Percentiles rank a stretch among this genome's conserved stretches.
These are phyloP conservation scores for Sphaerosporella brunnea DNA, from an alignment of 495 filamentous ascomycete genomes.

Conservation along the genomic window DNA sequence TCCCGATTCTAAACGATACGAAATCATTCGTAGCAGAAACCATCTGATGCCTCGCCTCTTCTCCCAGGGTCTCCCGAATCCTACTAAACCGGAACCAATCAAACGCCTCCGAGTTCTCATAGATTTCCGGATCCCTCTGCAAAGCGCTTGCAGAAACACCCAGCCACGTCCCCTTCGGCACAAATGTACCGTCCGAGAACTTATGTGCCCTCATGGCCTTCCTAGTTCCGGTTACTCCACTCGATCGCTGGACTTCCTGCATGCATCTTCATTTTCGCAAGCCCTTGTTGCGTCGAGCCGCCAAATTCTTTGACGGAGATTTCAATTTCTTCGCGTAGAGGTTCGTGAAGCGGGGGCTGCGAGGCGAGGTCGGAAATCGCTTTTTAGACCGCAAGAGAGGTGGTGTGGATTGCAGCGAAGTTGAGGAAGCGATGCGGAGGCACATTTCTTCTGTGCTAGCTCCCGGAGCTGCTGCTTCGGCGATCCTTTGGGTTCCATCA, in stretches of 20 bases:
- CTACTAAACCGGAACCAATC: constrained; percentile 19
- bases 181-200: constrained; percentile 18
- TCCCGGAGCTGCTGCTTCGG: constrained; percentile 11
- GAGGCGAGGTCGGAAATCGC: constrained; percentile 17
- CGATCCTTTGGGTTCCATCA: constrained; percentile 18
- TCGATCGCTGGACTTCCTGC: constrained; percentile 18
- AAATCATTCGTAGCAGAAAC: constrained; percentile 13
- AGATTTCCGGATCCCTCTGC: constrained; percentile 3
- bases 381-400: constrained; percentile 11
- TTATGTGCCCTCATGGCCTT: constrained; percentile 15
- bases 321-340: constrained; percentile 17
- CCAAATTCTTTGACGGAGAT: constrained; percentile 10
- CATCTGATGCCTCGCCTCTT: constrained; percentile 17
- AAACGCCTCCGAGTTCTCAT: constrained; percentile 10
- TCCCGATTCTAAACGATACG: constrained; percentile 17
- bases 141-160: constrained; percentile 11
- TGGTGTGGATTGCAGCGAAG: constrained; percentile 19
- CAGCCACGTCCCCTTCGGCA: constrained; percentile 17
- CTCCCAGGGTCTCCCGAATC: constrained; percentile 12
- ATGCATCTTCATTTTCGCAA: constrained; percentile 25
- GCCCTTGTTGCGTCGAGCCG: constrained; percentile 22
- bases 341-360: constrained; percentile 13
- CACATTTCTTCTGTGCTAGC: constrained; percentile 7
- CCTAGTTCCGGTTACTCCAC: constrained; percentile 9
- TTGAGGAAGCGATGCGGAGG: constrained; percentile 13